Base-by-base conservation (phyloP, 805 yeast genomes). In the Clavispora santaluciae region DNA sequence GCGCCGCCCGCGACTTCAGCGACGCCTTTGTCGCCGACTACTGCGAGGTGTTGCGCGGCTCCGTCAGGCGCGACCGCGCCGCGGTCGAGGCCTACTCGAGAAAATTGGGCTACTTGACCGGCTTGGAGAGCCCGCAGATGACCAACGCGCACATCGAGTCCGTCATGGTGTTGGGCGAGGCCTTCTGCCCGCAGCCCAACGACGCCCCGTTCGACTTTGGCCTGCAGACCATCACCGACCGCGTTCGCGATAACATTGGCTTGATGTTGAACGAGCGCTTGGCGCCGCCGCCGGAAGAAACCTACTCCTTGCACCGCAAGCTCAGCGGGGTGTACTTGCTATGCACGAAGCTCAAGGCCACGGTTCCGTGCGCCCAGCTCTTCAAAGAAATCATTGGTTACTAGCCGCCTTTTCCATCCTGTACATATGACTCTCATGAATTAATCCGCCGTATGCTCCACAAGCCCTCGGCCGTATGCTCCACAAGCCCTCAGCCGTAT, bases 281-380 rank as follows among this genome's bases (percentile, higher is more conserved):
- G 46, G 79, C 96, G 3, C 97, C 99, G 3, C 99, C 99, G 11
- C 99, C 99, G 2, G 98, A 93, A 56, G 99, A 93, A 63, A 93
- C 99, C 0, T 93, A 93, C 60, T 85, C 95, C n/a, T 70, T 93
- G 53, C 99, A 93, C 64, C 75, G 99, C 55, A 93, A 93, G 58
- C 79, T 93, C 56, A 86, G 95, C 57, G 99, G 99, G 9, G 95
- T 93, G 1, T 93, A 86, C 57, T 70, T 93, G 46, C 70, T 93
- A 40, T 91, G 98, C 66, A 86, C 98, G 3, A 76, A 86, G 52
- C 72, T 93, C 63, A 70, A 78, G 30, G 97, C 98, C 2, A 69
- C 73, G 10, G 91, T 93, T 25, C 95, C 90, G 12, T 83, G 95
- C 57, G 79, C 81, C 39, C 70, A 81, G 50, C 63, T 91, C 35